These are phyloP conservation scores for Nemania diffusa DNA, from an alignment of 2,329 filamentous ascomycete genomes.

Conservation along the genomic window DNA sequence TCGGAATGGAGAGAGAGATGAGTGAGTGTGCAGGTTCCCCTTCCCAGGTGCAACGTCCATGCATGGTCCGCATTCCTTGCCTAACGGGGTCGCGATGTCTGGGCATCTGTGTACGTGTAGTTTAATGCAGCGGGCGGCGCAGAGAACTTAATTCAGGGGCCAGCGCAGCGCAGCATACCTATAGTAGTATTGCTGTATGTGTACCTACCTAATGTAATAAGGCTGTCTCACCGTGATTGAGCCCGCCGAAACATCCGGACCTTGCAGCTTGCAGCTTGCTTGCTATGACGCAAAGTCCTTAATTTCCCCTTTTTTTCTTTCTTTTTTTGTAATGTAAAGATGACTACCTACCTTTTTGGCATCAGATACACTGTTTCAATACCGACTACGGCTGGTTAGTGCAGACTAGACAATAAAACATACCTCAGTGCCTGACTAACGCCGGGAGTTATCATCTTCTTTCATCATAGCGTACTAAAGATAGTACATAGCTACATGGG, in stretches of 20 bases:
- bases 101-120: neutral
- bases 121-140: neutral
- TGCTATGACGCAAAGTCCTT: neutral
- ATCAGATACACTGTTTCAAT: neutral
- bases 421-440: neutral
- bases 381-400: neutral
- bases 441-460: neutral
- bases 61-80: too few species aligned
- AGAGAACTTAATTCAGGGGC: neutral
- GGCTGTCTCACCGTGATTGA: conserved; percentile 6
- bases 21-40: neutral
- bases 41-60: neutral
- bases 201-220: neutral
- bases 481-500: conserved; percentile 6
- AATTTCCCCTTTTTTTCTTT: too few species aligned
- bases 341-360: neutral
- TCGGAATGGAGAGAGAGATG: neutral
- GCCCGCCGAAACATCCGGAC: neutral
- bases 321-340: too few species aligned
- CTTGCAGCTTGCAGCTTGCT: neutral
- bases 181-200: too few species aligned
- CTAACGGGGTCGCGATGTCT: neutral
- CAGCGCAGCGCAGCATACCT: neutral
- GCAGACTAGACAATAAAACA: neutral
- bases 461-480: conserved; percentile 14